Conservation (phyloP, 2,329 filamentous ascomycete species). For the Sporothrix schenckii region DNA sequence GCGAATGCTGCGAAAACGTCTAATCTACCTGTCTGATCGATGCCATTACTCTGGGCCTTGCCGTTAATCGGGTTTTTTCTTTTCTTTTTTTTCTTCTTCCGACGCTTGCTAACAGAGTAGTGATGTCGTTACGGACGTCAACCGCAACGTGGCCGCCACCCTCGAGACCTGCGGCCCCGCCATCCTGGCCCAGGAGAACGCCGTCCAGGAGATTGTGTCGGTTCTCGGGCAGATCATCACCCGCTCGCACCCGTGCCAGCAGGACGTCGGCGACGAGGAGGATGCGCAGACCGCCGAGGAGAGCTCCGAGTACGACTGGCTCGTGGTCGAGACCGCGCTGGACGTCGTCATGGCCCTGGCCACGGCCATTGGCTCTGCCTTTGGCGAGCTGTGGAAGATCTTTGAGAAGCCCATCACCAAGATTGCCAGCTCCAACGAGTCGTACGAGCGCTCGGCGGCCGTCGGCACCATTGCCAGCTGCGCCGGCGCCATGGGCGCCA, state of each 20-base stretch:
- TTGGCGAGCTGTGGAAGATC: conserved; percentile 89
- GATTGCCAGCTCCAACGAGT: conserved; percentile 82
- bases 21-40: conserved; percentile 54
- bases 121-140: conserved; percentile 89
- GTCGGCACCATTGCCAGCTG: conserved; percentile 92
- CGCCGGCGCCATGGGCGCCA: conserved; percentile 77
- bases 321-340: conserved; percentile 90
- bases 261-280: conserved; percentile 81
- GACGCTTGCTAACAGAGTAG: conserved; percentile 53
- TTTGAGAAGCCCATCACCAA: conserved; percentile 91
- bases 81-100: neutral
- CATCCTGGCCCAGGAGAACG: conserved; percentile 72
- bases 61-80: neutral
- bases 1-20: conserved; percentile 88
- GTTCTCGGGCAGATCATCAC: conserved; percentile 79
- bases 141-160: conserved; percentile 86
- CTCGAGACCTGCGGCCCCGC: conserved; percentile 90
- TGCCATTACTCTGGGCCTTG: conserved; percentile 10
- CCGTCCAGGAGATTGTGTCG: conserved; percentile 75
- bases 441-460: conserved; percentile 83
- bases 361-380: conserved; percentile 76
- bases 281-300: conserved; percentile 73
- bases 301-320: conserved; percentile 95
- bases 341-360: conserved; percentile 87
- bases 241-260: conserved; percentile 89